These are phyloP conservation scores for Gymnopilus junonius DNA, from an alignment of 768 basidiomycete genomes.

Conservation along the genomic window DNA sequence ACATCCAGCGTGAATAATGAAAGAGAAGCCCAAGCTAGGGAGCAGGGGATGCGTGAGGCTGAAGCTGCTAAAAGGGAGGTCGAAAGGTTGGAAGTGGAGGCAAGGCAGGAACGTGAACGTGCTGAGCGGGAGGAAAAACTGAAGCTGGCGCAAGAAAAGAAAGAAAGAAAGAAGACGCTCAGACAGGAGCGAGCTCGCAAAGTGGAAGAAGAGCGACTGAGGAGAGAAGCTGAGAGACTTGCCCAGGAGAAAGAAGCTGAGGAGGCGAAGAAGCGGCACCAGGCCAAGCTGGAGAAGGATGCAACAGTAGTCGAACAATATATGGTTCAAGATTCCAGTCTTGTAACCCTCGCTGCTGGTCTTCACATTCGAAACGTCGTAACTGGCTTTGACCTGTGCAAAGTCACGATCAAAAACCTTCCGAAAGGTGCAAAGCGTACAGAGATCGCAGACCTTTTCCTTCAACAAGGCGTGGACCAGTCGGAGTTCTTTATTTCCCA, in stretches of 20 bases:
- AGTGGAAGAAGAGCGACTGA: slow-evolving; percentile 10
- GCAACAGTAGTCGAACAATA: slow-evolving; percentile 46
- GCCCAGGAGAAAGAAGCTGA: not conserved
- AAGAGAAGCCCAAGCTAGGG: not conserved
- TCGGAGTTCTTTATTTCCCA: slow-evolving; percentile 33
- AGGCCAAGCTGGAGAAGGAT: slow-evolving; percentile 34
- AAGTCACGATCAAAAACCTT: slow-evolving; percentile 49
- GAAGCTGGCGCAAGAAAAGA: not conserved
- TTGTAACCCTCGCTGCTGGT: slow-evolving; percentile 57
- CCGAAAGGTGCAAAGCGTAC: slow-evolving; percentile 40
- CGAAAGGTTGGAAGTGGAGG: not conserved
- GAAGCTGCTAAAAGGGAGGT: not conserved
- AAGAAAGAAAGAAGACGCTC: not conserved
- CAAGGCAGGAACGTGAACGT: not conserved
- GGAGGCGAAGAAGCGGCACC: slow-evolving; percentile 9
- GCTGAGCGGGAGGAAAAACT: not conserved
- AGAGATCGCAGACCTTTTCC: slow-evolving; percentile 49
- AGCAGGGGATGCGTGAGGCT: not conserved
- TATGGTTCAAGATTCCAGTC: slow-evolving; percentile 48
- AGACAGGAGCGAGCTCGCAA: slow-evolving; percentile 18
- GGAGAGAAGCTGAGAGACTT: slow-evolving; percentile 8
- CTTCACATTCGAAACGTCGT: slow-evolving; percentile 47
- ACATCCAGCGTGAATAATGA: not conserved
- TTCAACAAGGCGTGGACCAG: slow-evolving; percentile 44
- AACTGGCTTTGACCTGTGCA: slow-evolving; percentile 57